These are phyloP conservation scores for Torrubiellomyces zombiae DNA, from an alignment of 2,329 filamentous ascomycete genomes.

Conservation along the genomic window DNA sequence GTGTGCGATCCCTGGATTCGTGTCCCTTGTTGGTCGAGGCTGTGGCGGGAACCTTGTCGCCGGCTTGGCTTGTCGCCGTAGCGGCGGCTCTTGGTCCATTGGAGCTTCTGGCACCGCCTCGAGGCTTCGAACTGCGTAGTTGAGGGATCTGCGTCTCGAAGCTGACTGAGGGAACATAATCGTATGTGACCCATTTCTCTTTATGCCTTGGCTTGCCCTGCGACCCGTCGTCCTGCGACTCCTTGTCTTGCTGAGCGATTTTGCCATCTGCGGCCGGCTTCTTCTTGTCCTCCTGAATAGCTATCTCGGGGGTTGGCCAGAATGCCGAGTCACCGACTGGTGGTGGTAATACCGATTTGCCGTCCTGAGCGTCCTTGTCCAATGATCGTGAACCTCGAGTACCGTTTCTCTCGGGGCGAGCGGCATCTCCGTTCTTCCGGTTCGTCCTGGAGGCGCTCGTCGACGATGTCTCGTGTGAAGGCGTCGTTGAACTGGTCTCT, in stretches of 20 bases:
- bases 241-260: conserved; percentile 44
- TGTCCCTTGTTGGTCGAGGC: conserved; percentile 13
- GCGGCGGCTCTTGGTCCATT: conserved; percentile 21
- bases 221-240: conserved; percentile 34
- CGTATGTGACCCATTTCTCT: conserved; percentile 71
- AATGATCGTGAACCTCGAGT: conserved; percentile 28
- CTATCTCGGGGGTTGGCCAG: conserved; percentile 83
- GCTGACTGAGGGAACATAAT: conserved; percentile 67
- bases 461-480: conserved; percentile 9
- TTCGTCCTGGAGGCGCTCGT: conserved; percentile 23
- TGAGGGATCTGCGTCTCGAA: conserved; percentile 69
- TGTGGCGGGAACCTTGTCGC: conserved; percentile 20
- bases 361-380: conserved; percentile 23
- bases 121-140: conserved; percentile 30
- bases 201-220: conserved; percentile 43
- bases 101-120: conserved; percentile 29
- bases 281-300: conserved; percentile 53
- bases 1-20: conserved; percentile 18
- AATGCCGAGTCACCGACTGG: conserved; percentile 59
- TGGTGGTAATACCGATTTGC: conserved; percentile 27
- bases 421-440: conserved; percentile 24
- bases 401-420: conserved; percentile 23
- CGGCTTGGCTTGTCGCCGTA: conserved; percentile 11
- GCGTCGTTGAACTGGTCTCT: conserved; percentile 6
- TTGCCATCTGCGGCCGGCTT: conserved; percentile 43